These are phyloP conservation scores for Fraxinus americana DNA, from an alignment of 257 asterid genomes.

Conservation along the genomic window DNA sequence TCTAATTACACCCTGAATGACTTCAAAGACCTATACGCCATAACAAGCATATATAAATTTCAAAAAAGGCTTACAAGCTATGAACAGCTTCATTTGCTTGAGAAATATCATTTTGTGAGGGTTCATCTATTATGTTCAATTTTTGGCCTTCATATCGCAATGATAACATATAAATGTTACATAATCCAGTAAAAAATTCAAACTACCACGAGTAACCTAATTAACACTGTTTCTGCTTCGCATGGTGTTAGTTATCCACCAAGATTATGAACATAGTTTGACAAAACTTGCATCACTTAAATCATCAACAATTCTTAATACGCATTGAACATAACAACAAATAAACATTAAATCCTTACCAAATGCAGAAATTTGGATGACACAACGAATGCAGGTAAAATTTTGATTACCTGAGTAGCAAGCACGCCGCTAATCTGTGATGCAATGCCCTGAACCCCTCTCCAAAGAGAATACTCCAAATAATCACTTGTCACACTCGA, in stretches of 20 bases:
- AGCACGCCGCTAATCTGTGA: conserved; percentile 96
- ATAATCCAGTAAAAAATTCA: not conserved
- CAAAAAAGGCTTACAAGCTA: not conserved
- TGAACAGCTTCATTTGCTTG: not conserved
- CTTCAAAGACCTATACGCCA: not conserved
- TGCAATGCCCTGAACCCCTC: conserved; percentile 96
- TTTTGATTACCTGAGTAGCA: conserved; percentile 76
- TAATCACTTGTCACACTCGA: conserved; percentile 92
- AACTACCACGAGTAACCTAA: not conserved
- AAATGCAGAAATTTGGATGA: not conserved
- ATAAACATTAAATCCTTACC: not conserved
- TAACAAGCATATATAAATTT: not conserved
- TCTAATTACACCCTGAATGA: not conserved
- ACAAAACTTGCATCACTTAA: not conserved
- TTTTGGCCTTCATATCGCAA: not conserved
- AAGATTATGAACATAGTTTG: not conserved
- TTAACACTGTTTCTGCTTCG: not conserved
- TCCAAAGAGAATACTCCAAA: conserved; percentile 94
- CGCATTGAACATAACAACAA: not conserved
- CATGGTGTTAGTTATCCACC: not conserved
- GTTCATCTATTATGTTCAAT: not conserved
- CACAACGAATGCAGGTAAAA: not conserved
- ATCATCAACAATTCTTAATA: not conserved
- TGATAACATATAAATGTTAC: not conserved
- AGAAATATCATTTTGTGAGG: not conserved